phyloP scores from a whole-genome alignment of 148 eudicot genomes.

The Simmondsia chinensis region DNA sequence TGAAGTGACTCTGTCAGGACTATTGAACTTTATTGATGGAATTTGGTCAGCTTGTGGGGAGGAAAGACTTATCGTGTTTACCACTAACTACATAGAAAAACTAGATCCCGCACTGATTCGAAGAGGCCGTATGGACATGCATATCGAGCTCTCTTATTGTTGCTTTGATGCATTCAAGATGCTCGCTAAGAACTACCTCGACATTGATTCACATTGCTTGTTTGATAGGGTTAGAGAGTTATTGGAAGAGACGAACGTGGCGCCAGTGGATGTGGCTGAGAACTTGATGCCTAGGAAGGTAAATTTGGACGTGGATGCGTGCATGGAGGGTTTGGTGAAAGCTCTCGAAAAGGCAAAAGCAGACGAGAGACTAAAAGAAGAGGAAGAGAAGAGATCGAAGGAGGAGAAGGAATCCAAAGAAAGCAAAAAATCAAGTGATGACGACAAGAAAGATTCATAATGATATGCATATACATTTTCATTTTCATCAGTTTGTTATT shows the following conservation, averaged over 20 bases:
- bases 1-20: conserved; percentile 18
- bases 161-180: conserved; percentile 14
- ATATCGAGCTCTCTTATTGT: conserved; percentile 19
- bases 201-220: conserved; percentile 4
- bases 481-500: no score
- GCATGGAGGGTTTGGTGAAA: conserved; percentile 6
- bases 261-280: conserved; percentile 17
- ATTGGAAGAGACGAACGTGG: conserved; percentile 4
- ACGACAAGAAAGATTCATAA: background rate
- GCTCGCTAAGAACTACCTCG: conserved; percentile 16
- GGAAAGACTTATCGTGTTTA: conserved; percentile 21
- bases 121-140: conserved; percentile 21
- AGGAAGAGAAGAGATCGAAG: background rate
- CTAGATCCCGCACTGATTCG: conserved; percentile 22
- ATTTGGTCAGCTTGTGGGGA: conserved; percentile 22
- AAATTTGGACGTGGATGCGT: conserved; percentile 2
- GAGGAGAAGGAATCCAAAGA: background rate
- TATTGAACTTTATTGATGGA: conserved; percentile 19
- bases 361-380: background rate
- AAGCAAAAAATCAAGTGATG: background rate
- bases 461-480: background rate
- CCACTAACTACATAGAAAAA: conserved; percentile 18
- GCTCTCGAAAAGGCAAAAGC: conserved; percentile 11
- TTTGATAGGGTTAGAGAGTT: background rate
- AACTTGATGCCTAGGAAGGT: conserved; percentile 3